Conservation (phyloP, 768 basidiomycete genomes). For the Suillus bovinus region DNA sequence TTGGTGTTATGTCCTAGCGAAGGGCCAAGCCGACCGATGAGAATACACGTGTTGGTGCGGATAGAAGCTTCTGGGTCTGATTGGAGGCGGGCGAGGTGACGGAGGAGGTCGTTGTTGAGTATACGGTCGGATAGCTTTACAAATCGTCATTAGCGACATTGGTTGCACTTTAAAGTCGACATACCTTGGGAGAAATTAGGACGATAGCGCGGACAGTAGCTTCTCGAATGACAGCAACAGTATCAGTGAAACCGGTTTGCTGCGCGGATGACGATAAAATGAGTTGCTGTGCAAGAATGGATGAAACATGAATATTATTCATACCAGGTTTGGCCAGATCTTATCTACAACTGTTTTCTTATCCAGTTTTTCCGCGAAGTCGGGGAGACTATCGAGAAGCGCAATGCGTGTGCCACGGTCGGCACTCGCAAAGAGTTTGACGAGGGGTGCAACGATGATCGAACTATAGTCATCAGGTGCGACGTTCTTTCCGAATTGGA, state of each 20-base stretch:
- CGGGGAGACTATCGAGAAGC: constrained; percentile 78
- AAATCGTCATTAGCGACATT: constrained; percentile 5
- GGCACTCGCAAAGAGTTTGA: constrained; percentile 83
- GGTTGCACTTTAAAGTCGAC: constrained; percentile 6
- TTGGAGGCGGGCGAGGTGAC: constrained; percentile 91
- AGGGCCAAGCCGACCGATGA: constrained; percentile 89
- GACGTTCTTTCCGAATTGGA: constrained; percentile 75
- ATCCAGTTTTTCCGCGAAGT: constrained; percentile 87
- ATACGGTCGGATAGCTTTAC: constrained; percentile 83
- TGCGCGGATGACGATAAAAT: constrained; percentile 26
- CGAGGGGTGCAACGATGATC: constrained; percentile 72
- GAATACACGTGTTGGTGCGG: constrained; percentile 95
- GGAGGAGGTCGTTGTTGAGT: constrained; percentile 94
- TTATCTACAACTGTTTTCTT: constrained; percentile 83
- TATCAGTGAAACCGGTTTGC: constrained; percentile 97
- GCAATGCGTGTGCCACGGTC: constrained; percentile 96
- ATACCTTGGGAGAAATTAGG: constrained; percentile 81
- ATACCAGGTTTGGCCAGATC: constrained; percentile 89
- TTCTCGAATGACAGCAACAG: constrained; percentile 91
- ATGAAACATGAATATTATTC: constrained; percentile 7
- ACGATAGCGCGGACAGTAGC: constrained; percentile 89
- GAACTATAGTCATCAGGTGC: constrained; percentile 69
- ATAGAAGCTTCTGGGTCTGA: constrained; percentile 92
- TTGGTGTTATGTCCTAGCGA: constrained; percentile 86
- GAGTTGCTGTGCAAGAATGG: neutral